Base-by-base conservation (phyloP, 192 early-diverging fungal species). In the Rhizoclosmatium globosum region DNA sequence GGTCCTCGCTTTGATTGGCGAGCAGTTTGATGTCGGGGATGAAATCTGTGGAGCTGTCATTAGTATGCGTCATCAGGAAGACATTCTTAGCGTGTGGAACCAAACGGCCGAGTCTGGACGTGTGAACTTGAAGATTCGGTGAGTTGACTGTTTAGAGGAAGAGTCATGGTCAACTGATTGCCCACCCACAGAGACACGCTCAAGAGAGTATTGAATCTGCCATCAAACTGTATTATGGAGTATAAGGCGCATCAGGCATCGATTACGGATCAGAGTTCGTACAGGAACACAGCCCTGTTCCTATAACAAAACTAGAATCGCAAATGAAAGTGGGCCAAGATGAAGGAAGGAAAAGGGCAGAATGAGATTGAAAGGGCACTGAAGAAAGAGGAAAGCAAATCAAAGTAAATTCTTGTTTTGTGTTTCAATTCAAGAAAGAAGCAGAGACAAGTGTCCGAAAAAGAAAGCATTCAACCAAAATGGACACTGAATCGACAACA, bases 41-140 rank as follows among this genome's bases (percentile, higher is more conserved):
- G 95, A 97, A 81, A 94, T 98, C 48, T 97, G 95, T 82, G 97
- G 97, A 39, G 92, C 93, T 38, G 97, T 98, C 11, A 87, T 98
- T 67, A 97, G 95, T 39, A 96, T 98, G 76, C 88, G 97, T 47
- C 93, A 93, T 79, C 91, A 89, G 7, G 96, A 98, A 82, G 97
- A 98, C 78, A 98, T 98, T 45, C 84, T 98, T 43, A 97, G 96
- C 47, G 81, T 98, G 78, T 98, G 97, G 97, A 97, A 97, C 83
- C 90, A 92, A 77, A 92, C 89, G 7, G 94, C 97, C 17, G 90
- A 93, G 2, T 94, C 95, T 73, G 92, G 92, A 41, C 86, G 92
- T 74, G 92, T 94, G 77, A 97, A 96, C 69, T 50, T 93, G 57
- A 92, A 91, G 64, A 98, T 98, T 73, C 85, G 92, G 94, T 92